Evolutionary conservation across 2,329 filamentous ascomycete species (phyloP).

Genomic region (Penicillium oxalicum): DNA sequence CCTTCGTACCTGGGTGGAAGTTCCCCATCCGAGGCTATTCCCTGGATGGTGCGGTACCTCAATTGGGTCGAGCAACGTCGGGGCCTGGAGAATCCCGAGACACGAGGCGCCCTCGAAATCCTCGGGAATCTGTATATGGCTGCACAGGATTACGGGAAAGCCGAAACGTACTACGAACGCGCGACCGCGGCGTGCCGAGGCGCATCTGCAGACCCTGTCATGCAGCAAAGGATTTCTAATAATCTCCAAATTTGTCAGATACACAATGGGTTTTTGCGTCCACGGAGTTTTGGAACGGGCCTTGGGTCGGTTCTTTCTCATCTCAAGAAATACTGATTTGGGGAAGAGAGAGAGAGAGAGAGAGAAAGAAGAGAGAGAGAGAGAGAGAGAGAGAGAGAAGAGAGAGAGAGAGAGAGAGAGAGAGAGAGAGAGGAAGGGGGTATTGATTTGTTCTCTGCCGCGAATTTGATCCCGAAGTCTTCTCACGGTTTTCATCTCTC

Average conservation of each 20-base stretch:
- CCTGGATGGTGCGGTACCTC: slow-evolving; percentile 27
- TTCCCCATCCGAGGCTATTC: slow-evolving; percentile 16
- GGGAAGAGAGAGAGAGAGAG: too few relatives aligned
- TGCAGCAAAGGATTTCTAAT: slow-evolving; percentile 13
- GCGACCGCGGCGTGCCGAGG: slow-evolving; percentile 13
- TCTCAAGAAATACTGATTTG: too few relatives aligned
- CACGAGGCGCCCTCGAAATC: slow-evolving; percentile 17
- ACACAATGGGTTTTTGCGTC: slow-evolving; percentile 12
- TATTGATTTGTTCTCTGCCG: too few relatives aligned
- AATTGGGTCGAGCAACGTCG: slow-evolving; percentile 22
- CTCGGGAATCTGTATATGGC: slow-evolving; percentile 22
- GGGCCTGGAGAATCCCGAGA: slow-evolving; percentile 20
- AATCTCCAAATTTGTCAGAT: slow-evolving; percentile 22
- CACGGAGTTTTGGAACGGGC: slow-evolving; percentile 10
- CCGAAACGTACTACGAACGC: slow-evolving; percentile 25
- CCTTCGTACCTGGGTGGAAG: not conserved
- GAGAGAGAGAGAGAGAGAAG: too few relatives aligned
- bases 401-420: too few relatives aligned
- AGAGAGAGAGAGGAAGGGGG: too few relatives aligned
- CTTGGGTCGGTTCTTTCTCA: slow-evolving; percentile 16
- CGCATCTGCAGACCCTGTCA: not conserved
- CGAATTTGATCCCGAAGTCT: too few relatives aligned
- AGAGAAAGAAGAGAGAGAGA: too few relatives aligned
- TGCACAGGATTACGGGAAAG: slow-evolving; percentile 18
- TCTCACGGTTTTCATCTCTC: too few relatives aligned